Conservation (phyloP, 2,329 filamentous ascomycete species). For the Exophiala oligosperma region DNA sequence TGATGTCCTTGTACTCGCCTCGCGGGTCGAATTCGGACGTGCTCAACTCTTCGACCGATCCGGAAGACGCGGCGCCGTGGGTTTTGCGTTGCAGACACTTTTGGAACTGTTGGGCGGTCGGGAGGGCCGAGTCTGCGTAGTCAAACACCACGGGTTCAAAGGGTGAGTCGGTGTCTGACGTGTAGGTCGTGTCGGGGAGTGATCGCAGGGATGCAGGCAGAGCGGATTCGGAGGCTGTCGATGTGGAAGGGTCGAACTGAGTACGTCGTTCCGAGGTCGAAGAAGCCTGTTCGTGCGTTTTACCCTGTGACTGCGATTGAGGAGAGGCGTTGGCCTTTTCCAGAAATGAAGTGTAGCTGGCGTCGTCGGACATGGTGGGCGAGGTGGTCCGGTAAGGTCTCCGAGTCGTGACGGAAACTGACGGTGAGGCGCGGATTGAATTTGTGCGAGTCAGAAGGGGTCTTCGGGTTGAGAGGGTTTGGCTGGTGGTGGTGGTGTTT, state of each 20-base stretch:
- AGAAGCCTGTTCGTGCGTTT: slow-evolving; percentile 18
- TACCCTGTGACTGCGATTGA: slow-evolving; percentile 30
- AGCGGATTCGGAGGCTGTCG: slow-evolving; percentile 26
- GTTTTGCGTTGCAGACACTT: slow-evolving; percentile 59
- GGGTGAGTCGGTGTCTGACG: slow-evolving; percentile 79
- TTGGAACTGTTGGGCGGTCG: slow-evolving; percentile 64
- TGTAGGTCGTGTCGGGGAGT: slow-evolving; percentile 59
- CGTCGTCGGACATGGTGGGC: slow-evolving; percentile 61
- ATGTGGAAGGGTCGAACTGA: slow-evolving; percentile 23
- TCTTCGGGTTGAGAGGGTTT: too few relatives aligned
- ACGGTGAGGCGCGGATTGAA: too few relatives aligned
- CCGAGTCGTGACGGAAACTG: not conserved
- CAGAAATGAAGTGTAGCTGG: slow-evolving; percentile 80
- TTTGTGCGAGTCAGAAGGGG: too few relatives aligned
- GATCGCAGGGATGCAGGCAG: slow-evolving; percentile 47
- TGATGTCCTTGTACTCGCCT: slow-evolving; percentile 67
- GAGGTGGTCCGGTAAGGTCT: not conserved
- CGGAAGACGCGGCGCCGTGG: slow-evolving; percentile 25
- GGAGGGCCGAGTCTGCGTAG: slow-evolving; percentile 49
- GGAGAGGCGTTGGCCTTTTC: slow-evolving; percentile 79
- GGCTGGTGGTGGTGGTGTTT: too few relatives aligned
- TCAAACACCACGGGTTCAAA: slow-evolving; percentile 74
- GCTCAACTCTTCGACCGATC: slow-evolving; percentile 65
- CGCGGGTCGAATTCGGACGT: slow-evolving; percentile 71
- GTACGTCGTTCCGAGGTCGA: slow-evolving; percentile 22